Evolutionary conservation across 2,329 filamentous ascomycete genomes (phyloP).

Genomic region (Dissoconium aciculare): DNA sequence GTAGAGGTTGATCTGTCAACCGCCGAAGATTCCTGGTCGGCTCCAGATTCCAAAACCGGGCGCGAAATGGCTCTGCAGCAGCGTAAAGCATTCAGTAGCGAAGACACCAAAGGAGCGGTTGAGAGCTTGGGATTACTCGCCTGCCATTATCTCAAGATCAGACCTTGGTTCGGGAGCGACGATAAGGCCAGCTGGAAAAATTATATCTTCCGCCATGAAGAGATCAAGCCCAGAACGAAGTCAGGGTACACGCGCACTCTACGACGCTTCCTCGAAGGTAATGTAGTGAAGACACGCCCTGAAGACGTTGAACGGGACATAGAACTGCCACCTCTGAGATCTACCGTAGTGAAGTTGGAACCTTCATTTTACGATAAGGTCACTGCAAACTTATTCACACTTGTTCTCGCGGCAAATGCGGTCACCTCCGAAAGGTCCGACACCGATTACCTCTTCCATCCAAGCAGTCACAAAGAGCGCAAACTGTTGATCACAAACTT

Average conservation of each 20-base stretch:
- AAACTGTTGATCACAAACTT: slow-evolving; percentile 60
- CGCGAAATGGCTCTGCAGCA: slow-evolving; percentile 23
- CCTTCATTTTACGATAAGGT: slow-evolving; percentile 76
- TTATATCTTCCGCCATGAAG: slow-evolving; percentile 45
- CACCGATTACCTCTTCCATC: slow-evolving; percentile 78
- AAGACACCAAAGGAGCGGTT: slow-evolving; percentile 30
- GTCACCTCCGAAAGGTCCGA: slow-evolving; percentile 76
- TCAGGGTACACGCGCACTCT: slow-evolving; percentile 52
- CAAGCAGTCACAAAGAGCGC: slow-evolving; percentile 52
- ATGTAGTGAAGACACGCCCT: slow-evolving; percentile 67
- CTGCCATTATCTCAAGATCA: slow-evolving; percentile 55
- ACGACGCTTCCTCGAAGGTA: slow-evolving; percentile 51
- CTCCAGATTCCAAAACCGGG: slow-evolving; percentile 5
- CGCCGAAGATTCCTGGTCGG: slow-evolving; percentile 14
- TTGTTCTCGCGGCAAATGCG: slow-evolving; percentile 71
- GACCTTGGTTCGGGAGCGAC: slow-evolving; percentile 54
- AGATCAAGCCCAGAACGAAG: slow-evolving; percentile 37
- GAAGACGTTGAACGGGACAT: slow-evolving; percentile 53
- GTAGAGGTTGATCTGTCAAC: slow-evolving; percentile 46
- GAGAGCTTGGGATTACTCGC: slow-evolving; percentile 51
- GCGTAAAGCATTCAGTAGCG: slow-evolving; percentile 26
- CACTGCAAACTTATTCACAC: slow-evolving; percentile 69
- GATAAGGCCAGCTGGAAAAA: slow-evolving; percentile 55
- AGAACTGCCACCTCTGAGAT: slow-evolving; percentile 53
- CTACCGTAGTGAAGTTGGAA: slow-evolving; percentile 57